Evolutionary conservation across 129 eudicot genomes (phyloP).

Genomic region (Oenanthe sinensis): DNA sequence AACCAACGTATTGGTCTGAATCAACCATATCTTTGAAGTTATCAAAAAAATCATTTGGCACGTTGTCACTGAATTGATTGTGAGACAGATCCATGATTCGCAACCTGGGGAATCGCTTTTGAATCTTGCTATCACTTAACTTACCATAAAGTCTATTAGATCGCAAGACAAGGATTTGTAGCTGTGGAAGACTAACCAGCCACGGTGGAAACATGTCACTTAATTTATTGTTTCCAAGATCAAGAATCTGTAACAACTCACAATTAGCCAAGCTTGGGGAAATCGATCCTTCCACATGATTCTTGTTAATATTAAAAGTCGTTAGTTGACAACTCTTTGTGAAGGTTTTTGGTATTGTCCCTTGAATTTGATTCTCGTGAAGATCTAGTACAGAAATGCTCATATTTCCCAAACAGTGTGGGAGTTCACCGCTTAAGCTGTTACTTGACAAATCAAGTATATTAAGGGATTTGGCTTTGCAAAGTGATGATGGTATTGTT

Average conservation of each 20-base stretch:
- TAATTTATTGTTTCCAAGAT: slow-evolving; percentile 10
- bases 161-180: slow-evolving; percentile 9
- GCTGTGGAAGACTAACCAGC: slow-evolving; percentile 6
- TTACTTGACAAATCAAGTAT: not conserved
- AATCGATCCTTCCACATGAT: not conserved
- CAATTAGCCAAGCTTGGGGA: not conserved
- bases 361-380: too few relatives aligned
- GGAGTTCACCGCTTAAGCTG: not conserved
- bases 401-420: not conserved
- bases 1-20: too few relatives aligned
- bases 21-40: slow-evolving; percentile 13
- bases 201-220: slow-evolving; percentile 8
- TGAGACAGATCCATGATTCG: slow-evolving; percentile 17
- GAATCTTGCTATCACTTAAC: not conserved
- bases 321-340: not conserved
- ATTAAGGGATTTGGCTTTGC: not conserved
- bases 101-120: not conserved
- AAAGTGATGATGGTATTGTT: not conserved
- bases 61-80: slow-evolving; percentile 7
- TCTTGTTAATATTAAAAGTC: not conserved
- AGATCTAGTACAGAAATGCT: too few relatives aligned
- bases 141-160: slow-evolving; percentile 12
- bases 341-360: not conserved
- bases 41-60: not conserved
- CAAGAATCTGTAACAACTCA: not conserved